Evolutionary conservation across 305 asterid genomes (phyloP).

Genomic region (Fraxinus nigra): DNA sequence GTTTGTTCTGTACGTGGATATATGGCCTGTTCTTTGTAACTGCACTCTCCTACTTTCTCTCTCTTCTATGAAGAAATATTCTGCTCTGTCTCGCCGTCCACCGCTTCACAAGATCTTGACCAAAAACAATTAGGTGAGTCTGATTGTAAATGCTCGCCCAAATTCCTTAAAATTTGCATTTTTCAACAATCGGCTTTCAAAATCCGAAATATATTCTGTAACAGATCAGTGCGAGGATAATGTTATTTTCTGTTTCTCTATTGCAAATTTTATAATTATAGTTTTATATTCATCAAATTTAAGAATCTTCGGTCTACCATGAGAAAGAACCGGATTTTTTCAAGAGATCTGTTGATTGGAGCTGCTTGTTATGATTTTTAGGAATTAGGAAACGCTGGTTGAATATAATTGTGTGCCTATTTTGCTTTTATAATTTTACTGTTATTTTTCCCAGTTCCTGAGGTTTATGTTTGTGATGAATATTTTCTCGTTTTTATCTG

Average conservation of each 20-base stretch:
- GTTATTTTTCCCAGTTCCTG: background rate
- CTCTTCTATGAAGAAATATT: constrained; percentile 23
- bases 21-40: constrained; percentile 46
- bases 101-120: constrained; percentile 60
- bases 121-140: constrained; percentile 39
- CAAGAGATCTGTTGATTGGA: constrained; percentile 35
- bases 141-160: background rate
- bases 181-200: background rate
- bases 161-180: constrained; percentile 8
- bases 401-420: constrained; percentile 1
- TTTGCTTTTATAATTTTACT: background rate
- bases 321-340: constrained; percentile 8
- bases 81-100: constrained; percentile 38
- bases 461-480: constrained; percentile 4
- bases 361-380: constrained; percentile 16
- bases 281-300: constrained; percentile 13
- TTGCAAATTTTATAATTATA: background rate
- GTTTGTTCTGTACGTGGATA: constrained; percentile 30
- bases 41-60: constrained; percentile 36
- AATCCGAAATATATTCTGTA: background rate
- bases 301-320: constrained; percentile 5
- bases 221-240: constrained; percentile 6
- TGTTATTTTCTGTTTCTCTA: background rate
- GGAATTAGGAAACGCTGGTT: constrained; percentile 2
- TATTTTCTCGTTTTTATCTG: constrained; percentile 16